phyloP scores from a whole-genome alignment of 495 filamentous ascomycete species.

The Paragyromitra xinjiangensis region DNA sequence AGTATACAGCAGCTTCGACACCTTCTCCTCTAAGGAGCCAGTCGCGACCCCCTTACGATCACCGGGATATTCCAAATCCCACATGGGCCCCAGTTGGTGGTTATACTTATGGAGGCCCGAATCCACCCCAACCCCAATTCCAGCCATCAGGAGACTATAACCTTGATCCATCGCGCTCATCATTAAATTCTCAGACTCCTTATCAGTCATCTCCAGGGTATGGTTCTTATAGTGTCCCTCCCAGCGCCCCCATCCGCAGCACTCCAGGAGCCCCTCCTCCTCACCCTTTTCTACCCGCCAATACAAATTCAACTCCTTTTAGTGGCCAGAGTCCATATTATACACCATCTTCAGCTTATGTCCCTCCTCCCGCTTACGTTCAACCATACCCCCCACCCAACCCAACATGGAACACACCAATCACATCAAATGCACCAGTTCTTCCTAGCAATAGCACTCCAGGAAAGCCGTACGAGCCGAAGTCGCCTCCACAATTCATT shows the following conservation, averaged over 20 bases:
- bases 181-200: constrained; percentile 20
- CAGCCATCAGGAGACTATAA: constrained; percentile 31
- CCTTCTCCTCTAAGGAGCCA: constrained; percentile 48
- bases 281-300: constrained; percentile 36
- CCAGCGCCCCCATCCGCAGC: constrained; percentile 6
- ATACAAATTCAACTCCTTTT: constrained; percentile 31
- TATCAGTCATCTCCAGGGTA: constrained; percentile 31
- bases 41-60: constrained; percentile 36
- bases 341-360: constrained; percentile 21
- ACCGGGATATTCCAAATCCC: constrained; percentile 31
- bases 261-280: constrained; percentile 23
- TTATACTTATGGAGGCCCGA: constrained; percentile 47
- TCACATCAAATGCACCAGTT: neutral
- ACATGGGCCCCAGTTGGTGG: constrained; percentile 38
- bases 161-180: constrained; percentile 34
- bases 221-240: constrained; percentile 26
- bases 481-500: constrained; percentile 41
- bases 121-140: constrained; percentile 38
- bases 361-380: constrained; percentile 24
- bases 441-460: constrained; percentile 19
- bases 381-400: constrained; percentile 30
- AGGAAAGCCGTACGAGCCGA: constrained; percentile 32
- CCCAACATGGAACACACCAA: constrained; percentile 27
- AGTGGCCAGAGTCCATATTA: constrained; percentile 29
- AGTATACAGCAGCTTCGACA: constrained; percentile 28